Evolutionary conservation across 768 basidiomycete genomes (phyloP).

Genomic region (Crucibulum laeve): DNA sequence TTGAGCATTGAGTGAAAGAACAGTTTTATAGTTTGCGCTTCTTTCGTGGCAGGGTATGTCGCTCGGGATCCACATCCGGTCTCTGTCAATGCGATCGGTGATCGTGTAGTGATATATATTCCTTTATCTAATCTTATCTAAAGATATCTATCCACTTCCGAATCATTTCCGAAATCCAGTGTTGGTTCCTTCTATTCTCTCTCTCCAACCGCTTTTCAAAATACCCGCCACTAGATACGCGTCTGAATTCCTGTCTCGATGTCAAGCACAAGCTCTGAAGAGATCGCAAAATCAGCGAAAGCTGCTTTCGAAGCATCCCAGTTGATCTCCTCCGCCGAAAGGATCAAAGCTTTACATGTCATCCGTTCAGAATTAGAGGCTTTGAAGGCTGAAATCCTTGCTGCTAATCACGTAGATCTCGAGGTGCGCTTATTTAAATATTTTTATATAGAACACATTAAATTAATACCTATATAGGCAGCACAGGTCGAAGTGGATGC

Average conservation of each 20-base stretch:
- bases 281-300: conserved; percentile 78
- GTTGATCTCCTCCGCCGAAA: conserved; percentile 62
- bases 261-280: conserved; percentile 24
- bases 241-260: neutral
- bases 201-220: too few relatives aligned
- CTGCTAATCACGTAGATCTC: conserved; percentile 80
- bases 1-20: neutral
- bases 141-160: neutral
- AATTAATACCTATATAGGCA: conserved; percentile 39
- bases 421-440: conserved; percentile 38
- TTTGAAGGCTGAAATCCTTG: conserved; percentile 65
- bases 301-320: conserved; percentile 85
- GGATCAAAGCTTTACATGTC: conserved; percentile 65
- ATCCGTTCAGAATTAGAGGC: conserved; percentile 65
- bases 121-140: conserved; percentile 4
- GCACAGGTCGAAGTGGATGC: conserved; percentile 75
- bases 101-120: conserved; percentile 10
- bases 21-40: neutral
- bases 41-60: neutral
- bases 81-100: neutral
- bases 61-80: neutral
- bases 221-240: neutral
- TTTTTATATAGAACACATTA: conserved; percentile 3
- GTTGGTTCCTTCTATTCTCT: too few relatives aligned
- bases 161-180: conserved; percentile 13